Base-by-base conservation (phyloP, 345 rosid genomes). In the Trapa bicornis region DNA sequence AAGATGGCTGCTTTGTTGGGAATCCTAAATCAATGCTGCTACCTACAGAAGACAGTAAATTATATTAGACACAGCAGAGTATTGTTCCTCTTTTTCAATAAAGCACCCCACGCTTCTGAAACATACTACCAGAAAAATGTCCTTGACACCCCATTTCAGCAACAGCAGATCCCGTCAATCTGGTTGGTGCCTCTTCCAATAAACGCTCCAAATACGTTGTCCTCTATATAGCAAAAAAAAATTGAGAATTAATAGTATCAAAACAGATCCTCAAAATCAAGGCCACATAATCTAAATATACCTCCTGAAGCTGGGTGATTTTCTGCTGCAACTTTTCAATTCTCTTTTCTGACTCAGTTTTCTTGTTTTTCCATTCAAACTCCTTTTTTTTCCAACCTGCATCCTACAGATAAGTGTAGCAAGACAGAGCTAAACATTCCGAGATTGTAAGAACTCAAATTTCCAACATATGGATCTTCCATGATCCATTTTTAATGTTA, bases 271-370 rank as follows among this genome's bases (percentile, higher is more conserved):
- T 13, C 12, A 37, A 65, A 6, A 15, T 17, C 3, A 65, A 68
- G 53, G 39, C 13, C 47, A 67, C 53, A 64, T 56, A 58, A 39
- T 15, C 50, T 41, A 52, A 70, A 37, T 67, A 47, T 79, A 87
- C 96, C 89, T 81, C 75, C 61, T 73, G 65, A 72, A 85, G 82
- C 70, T 67, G 75, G 65, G 48, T 33, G 74, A 89, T 68, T 81
- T 83, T 68, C 65, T 47, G 73, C 60, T 67, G 77, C 67, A 65
- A 65, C 50, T 65, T 33, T 43, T 65, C 47, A 9, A 65, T 13
- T 42, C 32, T n/a, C 13, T 15, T 43, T 35, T 65, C 37, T 74
- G 87, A 63, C 64, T 73, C 77, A 68, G 81, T 71, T 79, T 87
- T 87, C 42, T 61, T 69, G 75, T 73, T 84, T 65, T 67, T 62